Evolutionary conservation across 441 rosid genomes (phyloP).

Genomic region (Omphalea diandra): DNA sequence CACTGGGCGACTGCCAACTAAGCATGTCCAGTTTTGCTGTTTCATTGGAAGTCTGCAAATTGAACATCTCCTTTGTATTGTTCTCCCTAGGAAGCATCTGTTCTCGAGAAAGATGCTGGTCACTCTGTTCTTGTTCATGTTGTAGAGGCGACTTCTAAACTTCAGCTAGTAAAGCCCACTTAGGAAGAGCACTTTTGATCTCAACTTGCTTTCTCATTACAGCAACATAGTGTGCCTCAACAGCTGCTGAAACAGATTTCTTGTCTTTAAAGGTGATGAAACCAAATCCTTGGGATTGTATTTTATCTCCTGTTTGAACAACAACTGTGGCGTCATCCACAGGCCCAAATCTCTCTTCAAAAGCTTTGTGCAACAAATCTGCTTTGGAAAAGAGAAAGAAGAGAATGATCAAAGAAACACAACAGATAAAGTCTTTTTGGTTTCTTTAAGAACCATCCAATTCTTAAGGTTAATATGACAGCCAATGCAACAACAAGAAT

Average conservation of each 20-base stretch:
- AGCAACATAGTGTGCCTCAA: conserved; percentile 43
- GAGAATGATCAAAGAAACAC: not conserved
- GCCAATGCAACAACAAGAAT: conserved; percentile 14
- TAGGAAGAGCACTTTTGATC: conserved; percentile 49
- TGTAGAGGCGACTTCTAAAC: conserved; percentile 26
- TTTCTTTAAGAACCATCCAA: conserved; percentile 8
- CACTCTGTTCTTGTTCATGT: conserved; percentile 23
- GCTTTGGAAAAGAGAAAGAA: conserved; percentile 25
- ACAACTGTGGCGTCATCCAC: conserved; percentile 51
- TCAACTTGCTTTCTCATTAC: conserved; percentile 59
- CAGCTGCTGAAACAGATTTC: conserved; percentile 49
- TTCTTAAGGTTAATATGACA: not conserved
- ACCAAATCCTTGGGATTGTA: conserved; percentile 58
- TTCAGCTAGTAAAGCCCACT: conserved; percentile 26
- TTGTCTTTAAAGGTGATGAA: conserved; percentile 54
- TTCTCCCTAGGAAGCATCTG: conserved; percentile 17
- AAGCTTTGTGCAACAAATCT: conserved; percentile 40
- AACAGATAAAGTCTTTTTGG: not conserved
- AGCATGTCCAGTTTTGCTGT: conserved; percentile 17
- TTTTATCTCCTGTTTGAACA: conserved; percentile 32
- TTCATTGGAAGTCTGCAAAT: not conserved
- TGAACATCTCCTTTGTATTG: conserved; percentile 15
- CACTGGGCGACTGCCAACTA: not conserved
- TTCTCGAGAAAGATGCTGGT: conserved; percentile 20
- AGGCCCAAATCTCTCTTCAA: conserved; percentile 49